phyloP scores from a whole-genome alignment of 1,139 yeast species.

The Candida albicans region DNA sequence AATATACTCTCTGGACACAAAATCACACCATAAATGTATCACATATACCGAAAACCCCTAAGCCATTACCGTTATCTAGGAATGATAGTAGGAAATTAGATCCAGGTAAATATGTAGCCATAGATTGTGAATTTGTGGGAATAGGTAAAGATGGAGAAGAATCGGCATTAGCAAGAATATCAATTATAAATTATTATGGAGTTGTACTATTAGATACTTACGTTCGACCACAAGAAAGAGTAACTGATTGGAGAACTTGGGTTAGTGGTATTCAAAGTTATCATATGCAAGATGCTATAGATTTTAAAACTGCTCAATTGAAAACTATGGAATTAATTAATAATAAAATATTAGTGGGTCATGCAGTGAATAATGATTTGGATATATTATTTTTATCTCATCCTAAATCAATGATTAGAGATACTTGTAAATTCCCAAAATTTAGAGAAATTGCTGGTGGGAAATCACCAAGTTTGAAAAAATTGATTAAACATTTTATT shows the following conservation, averaged over 20 bases:
- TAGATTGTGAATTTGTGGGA: conserved; percentile 96
- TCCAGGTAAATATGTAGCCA: conserved; percentile 73
- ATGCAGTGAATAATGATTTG: conserved; percentile 79
- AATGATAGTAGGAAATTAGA: conserved; percentile 30
- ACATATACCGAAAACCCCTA: conserved; percentile 15
- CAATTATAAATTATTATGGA: conserved; percentile 83
- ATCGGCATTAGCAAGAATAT: conserved; percentile 81
- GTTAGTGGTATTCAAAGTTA: conserved; percentile 83
- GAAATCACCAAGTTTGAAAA: conserved; percentile 71
- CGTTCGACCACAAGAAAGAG: conserved; percentile 73
- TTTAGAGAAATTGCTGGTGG: conserved; percentile 64
- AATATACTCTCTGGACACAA: conserved; percentile 31
- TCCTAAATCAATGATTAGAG: conserved; percentile 65
- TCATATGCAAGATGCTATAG: conserved; percentile 65
- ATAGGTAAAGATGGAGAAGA: conserved; percentile 70
- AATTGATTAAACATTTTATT: conserved; percentile 57
- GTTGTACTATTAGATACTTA: conserved; percentile 66
- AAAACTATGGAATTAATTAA: conserved; percentile 51
- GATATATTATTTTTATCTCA: conserved; percentile 66
- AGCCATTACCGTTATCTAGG: conserved; percentile 8
- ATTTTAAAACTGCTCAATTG: conserved; percentile 65
- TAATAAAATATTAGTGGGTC: conserved; percentile 71
- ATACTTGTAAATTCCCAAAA: conserved; percentile 65
- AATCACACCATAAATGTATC: conserved; percentile 23
- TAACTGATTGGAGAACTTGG: conserved; percentile 92